Evolutionary conservation across 2,329 filamentous ascomycete genomes (phyloP), one percentile per base, ranked within the genome.

Genomic region (Hymenoscyphus fraxineus): DNA sequence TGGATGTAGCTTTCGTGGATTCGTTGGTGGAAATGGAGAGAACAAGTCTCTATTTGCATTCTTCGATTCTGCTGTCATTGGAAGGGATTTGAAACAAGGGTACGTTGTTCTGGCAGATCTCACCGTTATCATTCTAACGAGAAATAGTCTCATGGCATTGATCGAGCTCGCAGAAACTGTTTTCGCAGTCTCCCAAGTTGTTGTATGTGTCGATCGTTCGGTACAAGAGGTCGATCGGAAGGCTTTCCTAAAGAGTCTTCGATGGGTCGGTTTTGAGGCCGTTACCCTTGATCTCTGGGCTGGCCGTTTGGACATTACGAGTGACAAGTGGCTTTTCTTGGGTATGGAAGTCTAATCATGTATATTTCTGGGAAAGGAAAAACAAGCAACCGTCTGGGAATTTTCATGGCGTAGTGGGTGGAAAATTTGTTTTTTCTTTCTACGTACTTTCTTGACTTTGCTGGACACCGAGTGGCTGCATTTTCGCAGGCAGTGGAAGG

Each of bases 201-300:
- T 96, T 68, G 86, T 93, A 72, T 93, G 91, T 77, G 83, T 96
- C 67, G 92, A 94, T 76, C 90, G 92, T 68, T 81, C 81, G 57
- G 85, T 89, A 67, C 82, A 85, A 47, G 78, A 82, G 32, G 79
- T 83, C 65, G 86, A 91, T 67, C 81, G 85, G 64, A 85, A 88
- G 70, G 82, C 87, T 65, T 81, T 94, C 70, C 86, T 90, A 73
- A 92, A 90, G 77, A 93, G 92, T 73, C 84, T 97, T 60, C 91
- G 93, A 76, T 97, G 93, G 93, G 93, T 96, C 69, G 93, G 93
- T 63, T 97, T 97, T 75, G 90, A 91, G 74, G 84, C 94, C 70
- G 88, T 87, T 59, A 94, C 91, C 31, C 82, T 97, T 55, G 88
- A 93, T 70, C 84, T 86, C 71, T 97, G 92, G 89, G 84, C 85